Evolutionary conservation across 495 filamentous ascomycete species (phyloP).

Genomic region (Immersiella caudata): DNA sequence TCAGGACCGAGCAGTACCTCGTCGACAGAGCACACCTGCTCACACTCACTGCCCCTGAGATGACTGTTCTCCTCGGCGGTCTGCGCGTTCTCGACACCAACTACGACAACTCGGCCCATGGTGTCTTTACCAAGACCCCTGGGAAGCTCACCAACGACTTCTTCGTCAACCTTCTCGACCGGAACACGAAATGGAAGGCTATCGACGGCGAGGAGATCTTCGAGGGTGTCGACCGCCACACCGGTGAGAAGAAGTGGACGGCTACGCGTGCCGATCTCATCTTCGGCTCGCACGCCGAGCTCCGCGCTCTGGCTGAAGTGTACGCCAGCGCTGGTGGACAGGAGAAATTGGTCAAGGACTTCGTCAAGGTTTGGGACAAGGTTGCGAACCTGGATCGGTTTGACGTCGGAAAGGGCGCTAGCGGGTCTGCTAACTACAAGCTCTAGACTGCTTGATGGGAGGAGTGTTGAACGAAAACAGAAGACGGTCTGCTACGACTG

Average conservation of each 20-base stretch:
- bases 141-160: conserved; percentile 74
- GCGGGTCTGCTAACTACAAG: neutral
- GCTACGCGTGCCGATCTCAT: conserved; percentile 69
- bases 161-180: conserved; percentile 74
- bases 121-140: conserved; percentile 64
- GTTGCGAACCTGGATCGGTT: conserved; percentile 72
- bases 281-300: conserved; percentile 70
- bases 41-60: conserved; percentile 66
- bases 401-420: conserved; percentile 38
- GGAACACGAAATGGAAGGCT: conserved; percentile 64
- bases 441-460: neutral
- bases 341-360: conserved; percentile 69
- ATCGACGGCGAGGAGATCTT: conserved; percentile 53
- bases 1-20: conserved; percentile 64
- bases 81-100: conserved; percentile 67
- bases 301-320: conserved; percentile 68
- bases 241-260: conserved; percentile 67
- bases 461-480: neutral
- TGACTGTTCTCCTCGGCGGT: conserved; percentile 69
- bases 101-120: conserved; percentile 63
- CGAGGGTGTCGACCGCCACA: conserved; percentile 66
- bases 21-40: conserved; percentile 69
- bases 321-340: conserved; percentile 59
- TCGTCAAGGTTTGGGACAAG: conserved; percentile 71
- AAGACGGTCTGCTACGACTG: neutral